Percentiles rank a stretch among this genome's conserved stretches.
Evolutionary conservation across 2,329 filamentous ascomycete genomes (phyloP).

Genomic region (Trichoderma sp.): DNA sequence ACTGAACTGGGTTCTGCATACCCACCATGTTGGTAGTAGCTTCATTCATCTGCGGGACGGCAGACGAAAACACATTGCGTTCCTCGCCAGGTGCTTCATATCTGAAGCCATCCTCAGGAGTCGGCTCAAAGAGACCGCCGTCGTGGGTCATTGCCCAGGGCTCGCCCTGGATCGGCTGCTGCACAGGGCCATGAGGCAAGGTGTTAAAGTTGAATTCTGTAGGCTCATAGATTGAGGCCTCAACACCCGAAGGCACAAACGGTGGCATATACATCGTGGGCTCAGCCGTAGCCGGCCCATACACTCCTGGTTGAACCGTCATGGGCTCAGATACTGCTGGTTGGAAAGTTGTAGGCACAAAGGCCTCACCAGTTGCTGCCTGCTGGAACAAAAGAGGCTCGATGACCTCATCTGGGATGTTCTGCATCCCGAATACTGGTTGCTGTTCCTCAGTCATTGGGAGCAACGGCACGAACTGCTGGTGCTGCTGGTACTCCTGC

Average conservation of each 20-base stretch:
- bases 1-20: not conserved
- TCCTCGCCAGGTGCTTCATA: not conserved
- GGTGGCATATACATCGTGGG: not conserved
- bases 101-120: not conserved
- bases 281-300: not conserved
- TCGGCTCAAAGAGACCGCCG: not conserved
- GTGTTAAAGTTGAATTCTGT: not conserved
- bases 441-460: not conserved
- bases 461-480: not conserved
- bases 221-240: not conserved
- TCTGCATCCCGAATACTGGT: not conserved
- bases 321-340: not conserved
- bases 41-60: not conserved
- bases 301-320: not conserved
- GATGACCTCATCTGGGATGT: not conserved
- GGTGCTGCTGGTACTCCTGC: not conserved
- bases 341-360: not conserved
- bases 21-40: not conserved
- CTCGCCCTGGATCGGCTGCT: not conserved
- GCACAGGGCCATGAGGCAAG: not conserved
- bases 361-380: not conserved
- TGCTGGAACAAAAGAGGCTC: not conserved
- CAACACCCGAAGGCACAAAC: not conserved
- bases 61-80: not conserved
- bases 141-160: not conserved